These are phyloP conservation scores for Epithemia pelagica DNA, from an alignment of 108 stramenopile species.

Conservation along the genomic window DNA sequence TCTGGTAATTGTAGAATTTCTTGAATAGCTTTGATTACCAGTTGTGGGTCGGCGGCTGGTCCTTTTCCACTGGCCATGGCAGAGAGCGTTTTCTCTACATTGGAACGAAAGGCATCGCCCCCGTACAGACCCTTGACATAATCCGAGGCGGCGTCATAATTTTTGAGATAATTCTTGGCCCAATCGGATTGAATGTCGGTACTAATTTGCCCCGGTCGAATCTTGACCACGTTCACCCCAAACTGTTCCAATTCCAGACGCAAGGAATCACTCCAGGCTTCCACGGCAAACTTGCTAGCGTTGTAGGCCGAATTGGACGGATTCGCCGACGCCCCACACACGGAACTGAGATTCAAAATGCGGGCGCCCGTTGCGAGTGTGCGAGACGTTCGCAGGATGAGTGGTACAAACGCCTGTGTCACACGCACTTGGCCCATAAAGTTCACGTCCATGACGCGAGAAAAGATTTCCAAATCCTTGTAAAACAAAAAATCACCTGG, in stretches of 20 bases:
- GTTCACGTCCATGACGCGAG: conserved; percentile 27
- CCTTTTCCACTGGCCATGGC: not conserved
- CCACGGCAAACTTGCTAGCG: conserved; percentile 18
- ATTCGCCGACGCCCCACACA: conserved; percentile 3
- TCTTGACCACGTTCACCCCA: conserved; percentile 13
- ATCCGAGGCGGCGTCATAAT: conserved; percentile 9
- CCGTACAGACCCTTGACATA: conserved; percentile 7
- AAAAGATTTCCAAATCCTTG: too few relatives aligned
- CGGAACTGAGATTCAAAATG: conserved; percentile 17
- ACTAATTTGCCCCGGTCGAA: conserved; percentile 16
- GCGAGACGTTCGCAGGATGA: not conserved
- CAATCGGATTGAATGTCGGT: conserved; percentile 14
- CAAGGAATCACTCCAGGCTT: conserved; percentile 20
- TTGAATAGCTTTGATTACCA: conserved; percentile 7
- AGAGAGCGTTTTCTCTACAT: not conserved
- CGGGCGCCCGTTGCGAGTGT: not conserved
- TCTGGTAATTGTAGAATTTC: not conserved
- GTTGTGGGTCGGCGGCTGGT: not conserved
- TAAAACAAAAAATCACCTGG: too few relatives aligned
- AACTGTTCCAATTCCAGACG: conserved; percentile 17
- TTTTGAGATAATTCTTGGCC: conserved; percentile 1
- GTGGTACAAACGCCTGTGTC: conserved; percentile 12
- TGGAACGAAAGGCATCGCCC: not conserved
- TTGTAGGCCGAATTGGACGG: conserved; percentile 11
- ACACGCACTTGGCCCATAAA: conserved; percentile 16